phyloP scores from a whole-genome alignment of 2,329 filamentous ascomycete species.

The Venturia pyrina region DNA sequence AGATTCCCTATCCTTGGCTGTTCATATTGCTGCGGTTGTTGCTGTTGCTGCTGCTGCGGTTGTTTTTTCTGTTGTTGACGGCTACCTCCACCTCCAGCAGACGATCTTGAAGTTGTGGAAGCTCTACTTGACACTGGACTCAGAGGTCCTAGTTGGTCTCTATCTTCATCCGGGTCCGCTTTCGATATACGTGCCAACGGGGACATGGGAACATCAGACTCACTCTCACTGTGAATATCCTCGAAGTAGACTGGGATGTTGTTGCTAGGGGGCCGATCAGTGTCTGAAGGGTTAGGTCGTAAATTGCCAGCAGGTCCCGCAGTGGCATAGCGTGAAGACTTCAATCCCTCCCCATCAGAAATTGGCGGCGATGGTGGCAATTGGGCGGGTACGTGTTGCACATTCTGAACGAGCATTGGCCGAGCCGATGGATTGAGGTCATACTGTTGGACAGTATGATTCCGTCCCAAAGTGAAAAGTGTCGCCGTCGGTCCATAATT shows the following conservation, averaged over 20 bases:
- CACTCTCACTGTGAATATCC: slow-evolving; percentile 62
- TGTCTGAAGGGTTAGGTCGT: slow-evolving; percentile 21
- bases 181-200: slow-evolving; percentile 18
- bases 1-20: background rate
- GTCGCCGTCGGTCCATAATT: slow-evolving; percentile 85
- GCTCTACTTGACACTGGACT: slow-evolving; percentile 53
- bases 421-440: slow-evolving; percentile 66
- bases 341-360: slow-evolving; percentile 57
- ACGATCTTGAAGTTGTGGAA: slow-evolving; percentile 11
- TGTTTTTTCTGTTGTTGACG: background rate
- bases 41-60: background rate
- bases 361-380: slow-evolving; percentile 75
- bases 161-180: slow-evolving; percentile 49
- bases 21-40: background rate
- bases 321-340: slow-evolving; percentile 7
- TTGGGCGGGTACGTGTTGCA: slow-evolving; percentile 72
- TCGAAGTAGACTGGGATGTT: slow-evolving; percentile 28
- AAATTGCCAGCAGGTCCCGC: background rate
- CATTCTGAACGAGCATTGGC: slow-evolving; percentile 69
- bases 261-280: slow-evolving; percentile 21
- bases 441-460: slow-evolving; percentile 89
- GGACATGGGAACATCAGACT: slow-evolving; percentile 36
- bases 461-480: slow-evolving; percentile 80
- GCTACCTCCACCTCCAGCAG: slow-evolving; percentile 2
- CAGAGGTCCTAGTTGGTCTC: slow-evolving; percentile 52